Conservation (phyloP, 1,139 yeast genomes). For the Taphrina sp. region DNA sequence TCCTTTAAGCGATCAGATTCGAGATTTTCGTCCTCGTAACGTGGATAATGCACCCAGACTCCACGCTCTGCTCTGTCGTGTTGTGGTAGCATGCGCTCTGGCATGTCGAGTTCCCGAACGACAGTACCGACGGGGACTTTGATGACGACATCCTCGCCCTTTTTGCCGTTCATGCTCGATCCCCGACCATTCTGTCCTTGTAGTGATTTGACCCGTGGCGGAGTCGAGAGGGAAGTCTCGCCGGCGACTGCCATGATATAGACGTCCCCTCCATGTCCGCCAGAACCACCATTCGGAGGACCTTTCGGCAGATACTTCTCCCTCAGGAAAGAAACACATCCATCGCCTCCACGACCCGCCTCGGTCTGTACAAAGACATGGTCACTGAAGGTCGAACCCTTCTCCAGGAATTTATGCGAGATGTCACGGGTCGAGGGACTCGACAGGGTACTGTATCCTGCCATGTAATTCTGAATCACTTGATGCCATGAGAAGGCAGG, state of each 20-base stretch:
- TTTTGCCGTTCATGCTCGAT: constrained; percentile 76
- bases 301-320: constrained; percentile 84
- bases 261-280: constrained; percentile 88
- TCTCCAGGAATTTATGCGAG: constrained; percentile 21
- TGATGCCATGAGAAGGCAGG: too few species aligned
- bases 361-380: constrained; percentile 39
- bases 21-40: constrained; percentile 28
- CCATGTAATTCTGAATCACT: too few species aligned
- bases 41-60: constrained; percentile 31
- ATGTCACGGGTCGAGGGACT: constrained; percentile 16
- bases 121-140: constrained; percentile 88
- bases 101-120: constrained; percentile 47
- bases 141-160: constrained; percentile 73
- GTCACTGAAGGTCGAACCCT: constrained; percentile 26
- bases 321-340: constrained; percentile 77
- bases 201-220: constrained; percentile 65
- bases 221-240: constrained; percentile 60
- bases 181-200: constrained; percentile 71
- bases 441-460: too few species aligned
- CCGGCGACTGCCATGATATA: constrained; percentile 77
- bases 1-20: constrained; percentile 15
- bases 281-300: constrained; percentile 98
- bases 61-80: constrained; percentile 52
- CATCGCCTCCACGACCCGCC: constrained; percentile 86
- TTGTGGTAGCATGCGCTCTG: constrained; percentile 66